Percentiles rank a stretch among this genome's conserved stretches.
These are phyloP conservation scores for Tulasnella sp. DNA, from an alignment of 768 basidiomycete species.

Conservation along the genomic window DNA sequence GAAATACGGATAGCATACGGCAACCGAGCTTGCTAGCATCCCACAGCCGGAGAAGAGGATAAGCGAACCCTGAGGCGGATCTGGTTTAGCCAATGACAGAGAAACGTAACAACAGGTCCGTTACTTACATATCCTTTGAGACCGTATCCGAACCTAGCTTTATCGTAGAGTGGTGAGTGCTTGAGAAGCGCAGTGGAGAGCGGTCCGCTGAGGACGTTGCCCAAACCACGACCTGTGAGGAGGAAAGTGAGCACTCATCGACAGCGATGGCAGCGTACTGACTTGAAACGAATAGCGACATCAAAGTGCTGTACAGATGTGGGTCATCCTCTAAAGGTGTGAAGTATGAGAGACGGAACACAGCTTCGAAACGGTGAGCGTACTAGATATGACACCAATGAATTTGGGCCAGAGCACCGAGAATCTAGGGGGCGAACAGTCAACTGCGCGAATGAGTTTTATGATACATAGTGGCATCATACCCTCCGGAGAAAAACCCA, in stretches of 20 bases:
- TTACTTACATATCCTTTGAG: slow-evolving; percentile 11
- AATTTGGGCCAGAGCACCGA: slow-evolving; percentile 13
- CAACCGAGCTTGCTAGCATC: slow-evolving; percentile 8
- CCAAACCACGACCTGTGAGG: slow-evolving; percentile 7
- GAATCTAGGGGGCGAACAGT: not conserved
- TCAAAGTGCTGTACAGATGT: slow-evolving; percentile 11
- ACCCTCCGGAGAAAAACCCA: slow-evolving; percentile 11
- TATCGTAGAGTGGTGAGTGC: slow-evolving; percentile 10
- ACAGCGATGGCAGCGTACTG: not conserved
- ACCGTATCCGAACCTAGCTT: slow-evolving; percentile 5
- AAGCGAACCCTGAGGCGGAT: not conserved
- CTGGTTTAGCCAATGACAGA: not conserved
- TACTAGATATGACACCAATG: slow-evolving; percentile 12
- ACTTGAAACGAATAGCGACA: slow-evolving; percentile 6
- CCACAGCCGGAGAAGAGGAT: slow-evolving; percentile 10
- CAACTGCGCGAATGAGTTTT: not conserved
- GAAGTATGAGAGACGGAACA: not conserved
- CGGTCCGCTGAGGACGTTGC: slow-evolving; percentile 10
- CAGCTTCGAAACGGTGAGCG: not conserved
- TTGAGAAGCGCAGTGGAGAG: slow-evolving; percentile 4
- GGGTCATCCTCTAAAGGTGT: slow-evolving; percentile 8
- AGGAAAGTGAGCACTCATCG: not conserved
- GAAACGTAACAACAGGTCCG: not conserved
- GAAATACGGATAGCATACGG: slow-evolving; percentile 2
- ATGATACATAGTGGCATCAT: not conserved